Percentiles rank a stretch among this genome's conserved stretches.
Conservation (phyloP, 495 filamentous ascomycete species). For the Apodospora peruviana region DNA sequence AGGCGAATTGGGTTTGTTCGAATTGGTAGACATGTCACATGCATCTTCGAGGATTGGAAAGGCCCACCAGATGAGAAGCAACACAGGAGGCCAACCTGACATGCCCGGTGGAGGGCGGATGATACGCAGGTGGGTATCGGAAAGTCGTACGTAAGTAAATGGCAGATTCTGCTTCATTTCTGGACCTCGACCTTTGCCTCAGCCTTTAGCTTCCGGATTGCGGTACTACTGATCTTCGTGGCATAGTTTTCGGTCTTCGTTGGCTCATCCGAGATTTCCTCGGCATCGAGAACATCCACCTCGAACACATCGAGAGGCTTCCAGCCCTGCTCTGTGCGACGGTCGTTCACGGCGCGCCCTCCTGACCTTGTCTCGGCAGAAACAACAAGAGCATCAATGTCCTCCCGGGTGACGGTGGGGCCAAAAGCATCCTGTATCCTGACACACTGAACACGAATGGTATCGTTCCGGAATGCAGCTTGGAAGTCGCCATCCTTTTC, state of each 20-base stretch:
- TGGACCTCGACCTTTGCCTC: no score
- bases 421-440: constrained; percentile 87
- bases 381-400: constrained; percentile 75
- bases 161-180: no score
- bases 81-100: no score
- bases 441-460: constrained; percentile 60
- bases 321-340: constrained; percentile 76
- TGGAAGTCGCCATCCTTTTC: constrained; percentile 33
- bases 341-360: constrained; percentile 76
- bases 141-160: no score
- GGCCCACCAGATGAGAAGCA: no score
- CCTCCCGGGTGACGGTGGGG: constrained; percentile 79
- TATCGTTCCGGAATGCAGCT: constrained; percentile 36
- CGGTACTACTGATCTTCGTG: constrained; percentile 86
- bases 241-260: constrained; percentile 55
- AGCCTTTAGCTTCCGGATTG: constrained; percentile 47
- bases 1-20: no score
- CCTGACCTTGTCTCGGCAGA: constrained; percentile 85
- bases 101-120: no score
- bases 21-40: no score
- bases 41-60: no score
- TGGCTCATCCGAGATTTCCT: constrained; percentile 43
- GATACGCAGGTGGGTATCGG: no score
- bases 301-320: constrained; percentile 70
- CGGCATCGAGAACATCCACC: constrained; percentile 80